A percentile compares a stretch with the other conserved stretches of the same genome.
These are phyloP conservation scores for Penicillium canariense DNA, from an alignment of 495 filamentous ascomycete species.

Conservation along the genomic window DNA sequence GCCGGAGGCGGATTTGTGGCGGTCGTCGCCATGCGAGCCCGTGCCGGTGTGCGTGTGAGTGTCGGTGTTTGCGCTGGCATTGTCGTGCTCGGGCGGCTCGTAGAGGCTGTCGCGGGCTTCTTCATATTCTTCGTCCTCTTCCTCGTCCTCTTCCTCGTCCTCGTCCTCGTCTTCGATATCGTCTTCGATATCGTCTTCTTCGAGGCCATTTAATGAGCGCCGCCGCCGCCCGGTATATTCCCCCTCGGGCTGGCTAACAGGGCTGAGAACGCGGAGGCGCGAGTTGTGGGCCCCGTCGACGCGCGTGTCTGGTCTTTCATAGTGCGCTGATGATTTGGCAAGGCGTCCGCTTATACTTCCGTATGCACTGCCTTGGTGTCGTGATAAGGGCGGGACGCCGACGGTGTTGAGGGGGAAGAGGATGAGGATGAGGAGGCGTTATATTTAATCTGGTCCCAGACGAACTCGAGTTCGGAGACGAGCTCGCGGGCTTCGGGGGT, in stretches of 20 bases:
- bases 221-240: conserved; percentile 48
- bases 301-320: conserved; percentile 23
- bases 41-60: conserved; percentile 16
- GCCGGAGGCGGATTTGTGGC: conserved; percentile 12
- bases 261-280: conserved; percentile 65
- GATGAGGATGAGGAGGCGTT: conserved; percentile 66
- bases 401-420: conserved; percentile 41
- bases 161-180: conserved; percentile 29
- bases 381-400: conserved; percentile 36
- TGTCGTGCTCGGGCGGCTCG: conserved; percentile 34
- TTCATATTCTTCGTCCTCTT: conserved; percentile 41
- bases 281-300: conserved; percentile 23
- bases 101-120: conserved; percentile 40
- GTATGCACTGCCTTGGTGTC: conserved; percentile 30
- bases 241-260: conserved; percentile 77
- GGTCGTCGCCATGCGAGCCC: conserved; percentile 14
- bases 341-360: conserved; percentile 36
- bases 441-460: conserved; percentile 95
- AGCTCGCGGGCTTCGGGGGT: conserved; percentile 83
- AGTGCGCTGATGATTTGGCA: conserved; percentile 22
- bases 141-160: conserved; percentile 35
- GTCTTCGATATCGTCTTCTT: conserved; percentile 27
- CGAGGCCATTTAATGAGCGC: conserved; percentile 18
- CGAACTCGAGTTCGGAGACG: conserved; percentile 92
- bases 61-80: conserved; percentile 14